phyloP scores from a whole-genome alignment of 768 basidiomycete species.

The Amanita muscaria region DNA sequence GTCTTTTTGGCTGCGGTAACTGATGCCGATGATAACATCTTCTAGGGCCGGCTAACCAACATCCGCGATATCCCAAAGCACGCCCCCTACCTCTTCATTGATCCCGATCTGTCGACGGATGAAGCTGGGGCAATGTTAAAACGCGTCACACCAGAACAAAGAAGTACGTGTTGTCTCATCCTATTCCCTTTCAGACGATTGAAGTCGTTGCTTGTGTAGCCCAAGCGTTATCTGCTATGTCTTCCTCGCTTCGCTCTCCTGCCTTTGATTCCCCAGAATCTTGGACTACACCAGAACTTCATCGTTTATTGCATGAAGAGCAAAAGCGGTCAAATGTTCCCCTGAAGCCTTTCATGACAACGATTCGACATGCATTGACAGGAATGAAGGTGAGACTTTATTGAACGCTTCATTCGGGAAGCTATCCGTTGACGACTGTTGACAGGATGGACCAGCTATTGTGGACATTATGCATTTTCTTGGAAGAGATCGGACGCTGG shows the following conservation, averaged over 20 bases:
- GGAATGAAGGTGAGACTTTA: conserved; percentile 62
- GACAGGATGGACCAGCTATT: conserved; percentile 41
- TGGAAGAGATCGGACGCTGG: conserved; percentile 33
- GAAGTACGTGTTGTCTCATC: conserved; percentile 27
- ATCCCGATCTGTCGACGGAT: conserved; percentile 47
- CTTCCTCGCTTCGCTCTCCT: conserved; percentile 27
- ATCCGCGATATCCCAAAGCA: conserved; percentile 61
- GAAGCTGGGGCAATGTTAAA: conserved; percentile 49
- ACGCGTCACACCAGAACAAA: conserved; percentile 31
- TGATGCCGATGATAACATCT: neutral
- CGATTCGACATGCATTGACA: conserved; percentile 69
- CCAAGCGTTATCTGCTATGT: conserved; percentile 22
- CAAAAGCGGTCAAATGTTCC: conserved; percentile 30
- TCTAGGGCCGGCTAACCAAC: conserved; percentile 60
- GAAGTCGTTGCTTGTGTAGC: conserved; percentile 27
- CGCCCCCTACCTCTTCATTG: conserved; percentile 72
- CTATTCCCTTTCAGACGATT: conserved; percentile 12
- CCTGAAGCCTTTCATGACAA: conserved; percentile 56
- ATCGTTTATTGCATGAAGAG: conserved; percentile 33
- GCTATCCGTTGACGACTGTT: neutral
- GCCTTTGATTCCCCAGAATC: conserved; percentile 17
- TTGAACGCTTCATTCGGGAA: neutral
- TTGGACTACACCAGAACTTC: conserved; percentile 12
- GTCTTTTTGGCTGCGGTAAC: conserved; percentile 1
- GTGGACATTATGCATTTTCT: conserved; percentile 36